Conservation (phyloP, 140 eudicot genomes). For the Flaveria floridana region DNA sequence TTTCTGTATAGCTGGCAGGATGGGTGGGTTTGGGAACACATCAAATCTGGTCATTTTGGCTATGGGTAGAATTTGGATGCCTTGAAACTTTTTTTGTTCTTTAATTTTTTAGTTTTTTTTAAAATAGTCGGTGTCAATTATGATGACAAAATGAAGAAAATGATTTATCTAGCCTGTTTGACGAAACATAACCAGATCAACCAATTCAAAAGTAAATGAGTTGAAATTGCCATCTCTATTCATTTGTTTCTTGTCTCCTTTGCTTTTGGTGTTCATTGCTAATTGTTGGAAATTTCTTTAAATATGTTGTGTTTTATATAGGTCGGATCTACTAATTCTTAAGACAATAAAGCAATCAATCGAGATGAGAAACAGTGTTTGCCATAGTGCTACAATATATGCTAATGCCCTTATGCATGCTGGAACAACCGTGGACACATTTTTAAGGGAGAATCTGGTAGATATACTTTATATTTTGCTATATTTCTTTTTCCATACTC, state of each 20-base stretch:
- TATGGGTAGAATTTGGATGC: constrained; percentile 5
- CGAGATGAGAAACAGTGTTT: constrained; percentile 98
- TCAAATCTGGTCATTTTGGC: not conserved
- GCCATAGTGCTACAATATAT: constrained; percentile 96
- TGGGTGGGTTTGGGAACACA: not conserved
- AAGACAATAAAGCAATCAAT: constrained; percentile 96
- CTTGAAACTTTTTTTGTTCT: not conserved
- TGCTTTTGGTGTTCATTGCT: not conserved
- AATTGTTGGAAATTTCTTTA: not conserved
- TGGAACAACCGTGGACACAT: constrained; percentile 93
- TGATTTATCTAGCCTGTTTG: not conserved
- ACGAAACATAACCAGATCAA: not conserved
- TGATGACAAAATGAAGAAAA: not conserved
- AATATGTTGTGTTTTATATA: constrained; percentile 25
- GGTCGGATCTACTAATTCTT: constrained; percentile 94
- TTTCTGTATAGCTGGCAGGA: constrained; percentile 11
- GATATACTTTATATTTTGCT: not conserved
- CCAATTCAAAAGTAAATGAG: not conserved
- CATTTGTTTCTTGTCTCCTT: not conserved
- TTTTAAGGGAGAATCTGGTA: constrained; percentile 74
- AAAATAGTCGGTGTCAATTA: not conserved
- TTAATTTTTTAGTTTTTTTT: not conserved
- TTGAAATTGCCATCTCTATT: not conserved
- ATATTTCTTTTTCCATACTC: not conserved
- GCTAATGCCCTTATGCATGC: constrained; percentile 99